Base-by-base conservation (phyloP, 2,329 filamentous ascomycete species). In the Talaromyces sp. region DNA sequence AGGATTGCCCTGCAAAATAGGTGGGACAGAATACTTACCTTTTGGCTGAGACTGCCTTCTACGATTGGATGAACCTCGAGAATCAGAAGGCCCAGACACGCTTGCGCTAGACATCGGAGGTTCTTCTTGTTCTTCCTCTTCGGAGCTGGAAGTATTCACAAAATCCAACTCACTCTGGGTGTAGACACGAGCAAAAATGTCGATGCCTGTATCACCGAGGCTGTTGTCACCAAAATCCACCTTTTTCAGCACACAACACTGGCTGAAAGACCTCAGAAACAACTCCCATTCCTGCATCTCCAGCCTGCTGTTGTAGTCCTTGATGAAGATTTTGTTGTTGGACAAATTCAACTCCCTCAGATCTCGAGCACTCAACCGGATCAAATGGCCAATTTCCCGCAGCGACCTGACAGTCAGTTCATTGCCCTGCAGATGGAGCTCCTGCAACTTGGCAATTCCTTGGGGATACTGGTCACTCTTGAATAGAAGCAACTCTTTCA, bases 301-400 rank as follows among this genome's bases (percentile, higher is more conserved):
- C 21, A 73, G 66, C 9, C 70, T 65, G 10, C 65, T 74, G 10
- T 27, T 41, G 13, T 52, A 52, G n/a, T 35, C 6, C 5, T 60
- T 63, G 26, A 82, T 71, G 11, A 63, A 66, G 62, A 83, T 77
- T 0, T 71, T 62, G 64, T 83, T 83, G 24, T 73, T 64, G 9
- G 80, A 77, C 8, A 83, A 65, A 62, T 81, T 77, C 21, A 83
- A 68, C 27, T 78, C 77, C 62, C 75, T 74, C 17, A 83, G 66
- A 43, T 80, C 77, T n/a, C 71, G 71, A n/a, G 66, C 62, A 8
- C 76, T 75, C n/a, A 77, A 67, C 13, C 68, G 64, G 53, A 83
- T 72, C 35, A 81, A 70, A 21, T 70, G 67, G 2, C 75, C 75
- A 3, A 83, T 71, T 50, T 71, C 71, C 9, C 66, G 67, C 19